A percentile compares a stretch with the other conserved stretches of the same genome.
These are phyloP conservation scores for Leishmania major DNA, from an alignment of 208 protist genomes.

Conservation along the genomic window DNA sequence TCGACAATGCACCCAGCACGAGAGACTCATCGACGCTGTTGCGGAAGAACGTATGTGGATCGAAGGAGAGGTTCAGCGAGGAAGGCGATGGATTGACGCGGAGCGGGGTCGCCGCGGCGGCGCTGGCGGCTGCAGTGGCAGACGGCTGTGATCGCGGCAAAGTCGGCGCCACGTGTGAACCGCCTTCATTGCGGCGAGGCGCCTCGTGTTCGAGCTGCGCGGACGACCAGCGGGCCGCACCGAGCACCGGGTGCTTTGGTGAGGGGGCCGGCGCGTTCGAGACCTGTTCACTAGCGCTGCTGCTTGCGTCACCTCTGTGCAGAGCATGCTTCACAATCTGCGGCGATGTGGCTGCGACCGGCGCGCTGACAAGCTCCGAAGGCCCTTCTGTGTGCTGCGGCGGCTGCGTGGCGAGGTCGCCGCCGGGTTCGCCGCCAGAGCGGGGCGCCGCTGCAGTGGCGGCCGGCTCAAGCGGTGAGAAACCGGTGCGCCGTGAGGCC, in stretches of 20 bases:
- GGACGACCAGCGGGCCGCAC: no score
- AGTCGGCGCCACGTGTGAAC: neutral
- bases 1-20: constrained; percentile 38
- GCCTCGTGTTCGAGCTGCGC: neutral
- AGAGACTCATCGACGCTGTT: constrained; percentile 45
- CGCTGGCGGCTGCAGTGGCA: neutral
- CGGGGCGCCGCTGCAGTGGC: neutral
- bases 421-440: neutral
- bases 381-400: neutral
- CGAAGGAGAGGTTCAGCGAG: constrained; percentile 23
- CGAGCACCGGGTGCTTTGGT: neutral
- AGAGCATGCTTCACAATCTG: neutral
- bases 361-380: neutral
- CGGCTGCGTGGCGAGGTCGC: neutral
- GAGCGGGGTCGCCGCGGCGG: neutral
- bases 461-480: neutral
- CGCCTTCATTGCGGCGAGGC: neutral
- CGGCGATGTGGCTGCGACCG: constrained; percentile 10
- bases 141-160: neutral
- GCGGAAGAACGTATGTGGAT: constrained; percentile 28
- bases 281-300: neutral
- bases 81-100: neutral
- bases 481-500: neutral
- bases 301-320: neutral
- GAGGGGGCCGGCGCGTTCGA: neutral